These are phyloP conservation scores for Cladosporium sp. DNA, from an alignment of 2,329 filamentous ascomycete genomes.

Conservation along the genomic window DNA sequence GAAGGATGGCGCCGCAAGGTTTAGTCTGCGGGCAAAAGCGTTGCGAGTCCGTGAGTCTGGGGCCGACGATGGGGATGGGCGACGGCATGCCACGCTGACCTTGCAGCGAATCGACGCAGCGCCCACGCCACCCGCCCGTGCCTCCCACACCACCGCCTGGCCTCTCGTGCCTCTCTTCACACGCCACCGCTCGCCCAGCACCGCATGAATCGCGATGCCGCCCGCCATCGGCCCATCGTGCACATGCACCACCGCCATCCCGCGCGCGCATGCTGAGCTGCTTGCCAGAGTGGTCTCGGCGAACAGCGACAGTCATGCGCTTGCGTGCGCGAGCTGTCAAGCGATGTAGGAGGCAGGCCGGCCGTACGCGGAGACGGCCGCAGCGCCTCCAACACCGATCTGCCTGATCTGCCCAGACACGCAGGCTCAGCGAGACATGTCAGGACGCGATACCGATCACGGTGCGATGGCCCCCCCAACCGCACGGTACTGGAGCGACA, in stretches of 20 bases:
- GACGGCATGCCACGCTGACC: not conserved
- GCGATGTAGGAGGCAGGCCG: too few relatives aligned
- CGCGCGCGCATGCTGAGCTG: conserved; percentile 1
- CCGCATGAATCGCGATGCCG: not conserved
- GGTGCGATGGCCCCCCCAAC: not conserved
- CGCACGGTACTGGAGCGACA: not conserved
- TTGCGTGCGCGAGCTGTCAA: not conserved
- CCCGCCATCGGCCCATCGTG: not conserved
- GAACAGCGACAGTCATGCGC: not conserved
- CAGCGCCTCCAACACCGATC: not conserved
- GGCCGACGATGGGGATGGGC: not conserved
- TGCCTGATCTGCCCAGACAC: not conserved
- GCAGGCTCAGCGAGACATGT: not conserved
- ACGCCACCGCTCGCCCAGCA: not conserved
- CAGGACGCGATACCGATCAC: not conserved
- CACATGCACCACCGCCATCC: not conserved
- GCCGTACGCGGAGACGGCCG: not conserved
- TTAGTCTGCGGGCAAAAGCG: conserved; percentile 2
- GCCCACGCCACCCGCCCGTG: not conserved
- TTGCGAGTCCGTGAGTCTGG: not conserved
- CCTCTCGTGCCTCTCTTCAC: not conserved
- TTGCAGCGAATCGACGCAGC: not conserved
- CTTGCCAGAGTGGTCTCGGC: not conserved
- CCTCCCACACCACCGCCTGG: not conserved
- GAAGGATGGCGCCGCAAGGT: not conserved